Evolutionary conservation across 805 yeast genomes (phyloP), one percentile per base, ranked within the genome.

Genomic region (Monosporozyma yasuniensis): DNA sequence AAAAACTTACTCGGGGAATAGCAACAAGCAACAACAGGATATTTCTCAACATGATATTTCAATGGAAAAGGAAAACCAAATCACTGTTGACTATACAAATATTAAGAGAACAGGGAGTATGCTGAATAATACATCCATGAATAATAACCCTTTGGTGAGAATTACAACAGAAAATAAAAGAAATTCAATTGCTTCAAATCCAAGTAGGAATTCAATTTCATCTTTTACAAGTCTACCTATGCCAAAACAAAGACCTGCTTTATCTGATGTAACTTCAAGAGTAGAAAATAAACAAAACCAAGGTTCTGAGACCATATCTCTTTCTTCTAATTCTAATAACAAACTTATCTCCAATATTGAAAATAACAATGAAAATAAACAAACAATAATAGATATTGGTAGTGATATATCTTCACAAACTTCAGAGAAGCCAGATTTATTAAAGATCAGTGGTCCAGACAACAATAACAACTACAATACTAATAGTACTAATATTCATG

Each of bases 191-290:
- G 21, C 14, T 12, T 19, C 27, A 10, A 18, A 19, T 4, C 25
- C 42, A 12, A 39, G n/a, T 12, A 39, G 42, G 21, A 21, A 22
- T 12, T 39, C 42, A 10, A 39, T 39, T 10, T 21, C 42, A 10
- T 39, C 42, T 7, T 18, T 37, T 28, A 9, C 45, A 16, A 30
- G 35, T 14, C 21, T 44, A 21, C 28, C 22, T 7, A 35, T 44
- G 19, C 50, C 45, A 27, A 55, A 53, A 22, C 60, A 58, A 35
- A 52, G 67, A 42, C 53, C 61, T 9, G 67, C 65, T 7, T 50
- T 65, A 27, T 54, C 65, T 35, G 69, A 65, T 54, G 67, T 65
- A n/a, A 65, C 68, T 1, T 55, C 65, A 10, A 61, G 56, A 32
- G 52, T 63, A 10, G 53, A 57, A 21, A 60, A 59, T 46, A 58